Conservation (phyloP, 177 flowering plant species). For the Vitis hybrid region DNA sequence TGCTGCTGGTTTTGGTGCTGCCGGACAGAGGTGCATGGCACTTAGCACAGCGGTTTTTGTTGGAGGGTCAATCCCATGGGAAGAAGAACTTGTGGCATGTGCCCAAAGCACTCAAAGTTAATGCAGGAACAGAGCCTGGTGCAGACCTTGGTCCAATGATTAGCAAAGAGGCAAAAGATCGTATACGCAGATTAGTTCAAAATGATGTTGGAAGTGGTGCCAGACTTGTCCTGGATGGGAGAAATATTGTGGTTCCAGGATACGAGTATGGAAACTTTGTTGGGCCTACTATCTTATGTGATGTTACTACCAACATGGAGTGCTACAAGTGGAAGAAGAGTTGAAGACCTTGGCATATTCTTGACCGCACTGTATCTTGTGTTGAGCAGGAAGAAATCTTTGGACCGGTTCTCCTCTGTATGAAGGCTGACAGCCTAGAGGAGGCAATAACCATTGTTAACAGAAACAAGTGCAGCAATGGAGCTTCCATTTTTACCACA, state of each 20-base stretch:
- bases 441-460: constrained; percentile 57
- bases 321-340: constrained; percentile 14
- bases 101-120: constrained; percentile 79
- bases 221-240: constrained; percentile 78
- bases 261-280: no score
- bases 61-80: constrained; percentile 77
- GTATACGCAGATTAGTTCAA: constrained; percentile 62
- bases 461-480: constrained; percentile 50
- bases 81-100: constrained; percentile 63
- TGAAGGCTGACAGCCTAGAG: constrained; percentile 60
- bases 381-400: constrained; percentile 57
- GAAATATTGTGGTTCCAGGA: constrained; percentile 49
- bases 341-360: constrained; percentile 11
- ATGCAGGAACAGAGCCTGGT: constrained; percentile 75
- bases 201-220: constrained; percentile 78
- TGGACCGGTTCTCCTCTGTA: constrained; percentile 66
- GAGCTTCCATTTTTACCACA: constrained; percentile 78
- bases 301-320: no score
- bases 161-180: constrained; percentile 87
- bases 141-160: constrained; percentile 96
- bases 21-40: constrained; percentile 95
- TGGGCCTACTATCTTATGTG: no score
- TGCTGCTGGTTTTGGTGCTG: constrained; percentile 97
- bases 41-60: constrained; percentile 91
- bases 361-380: constrained; percentile 15